Percentiles rank a stretch among this genome's conserved stretches.
phyloP scores from a whole-genome alignment of 192 early-diverging fungal species.

The Coemansia sp. region DNA sequence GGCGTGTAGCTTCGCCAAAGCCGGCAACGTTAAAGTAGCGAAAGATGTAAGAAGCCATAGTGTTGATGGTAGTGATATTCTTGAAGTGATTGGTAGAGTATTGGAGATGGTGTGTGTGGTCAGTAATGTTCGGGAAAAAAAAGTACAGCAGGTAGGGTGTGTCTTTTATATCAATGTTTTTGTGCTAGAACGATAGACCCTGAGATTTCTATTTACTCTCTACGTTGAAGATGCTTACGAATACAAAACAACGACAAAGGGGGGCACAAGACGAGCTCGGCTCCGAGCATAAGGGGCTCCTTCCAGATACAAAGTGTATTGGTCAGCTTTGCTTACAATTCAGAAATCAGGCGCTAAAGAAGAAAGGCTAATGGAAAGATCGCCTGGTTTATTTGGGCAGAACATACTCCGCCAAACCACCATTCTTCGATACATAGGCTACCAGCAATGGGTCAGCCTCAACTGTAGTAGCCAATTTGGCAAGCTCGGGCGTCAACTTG shows the following conservation, averaged over 20 bases:
- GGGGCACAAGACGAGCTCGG: neutral
- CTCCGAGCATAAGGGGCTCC: neutral
- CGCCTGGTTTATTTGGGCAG: neutral
- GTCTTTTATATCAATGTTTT: neutral
- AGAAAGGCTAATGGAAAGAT: neutral
- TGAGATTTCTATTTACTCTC: neutral
- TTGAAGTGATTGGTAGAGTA: neutral
- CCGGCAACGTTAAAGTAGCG: conserved; percentile 34
- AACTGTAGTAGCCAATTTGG: conserved; percentile 33
- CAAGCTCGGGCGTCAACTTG: conserved; percentile 34
- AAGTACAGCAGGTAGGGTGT: neutral
- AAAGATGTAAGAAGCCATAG: conserved; percentile 18
- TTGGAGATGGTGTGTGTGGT: neutral
- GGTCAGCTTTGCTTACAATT: no score
- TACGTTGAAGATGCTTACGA: neutral
- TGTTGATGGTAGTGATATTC: neutral
- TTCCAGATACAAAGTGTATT: neutral
- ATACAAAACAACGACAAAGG: neutral
- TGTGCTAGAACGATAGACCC: neutral
- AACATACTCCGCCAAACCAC: neutral
- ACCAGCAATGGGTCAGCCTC: conserved; percentile 15
- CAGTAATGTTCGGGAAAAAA: neutral
- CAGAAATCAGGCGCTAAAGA: neutral
- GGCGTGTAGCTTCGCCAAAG: conserved; percentile 26
- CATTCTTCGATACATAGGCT: conserved; percentile 1